Evolutionary conservation across 495 filamentous ascomycete genomes (phyloP).

Genomic region (Chlorociboria aeruginascens): DNA sequence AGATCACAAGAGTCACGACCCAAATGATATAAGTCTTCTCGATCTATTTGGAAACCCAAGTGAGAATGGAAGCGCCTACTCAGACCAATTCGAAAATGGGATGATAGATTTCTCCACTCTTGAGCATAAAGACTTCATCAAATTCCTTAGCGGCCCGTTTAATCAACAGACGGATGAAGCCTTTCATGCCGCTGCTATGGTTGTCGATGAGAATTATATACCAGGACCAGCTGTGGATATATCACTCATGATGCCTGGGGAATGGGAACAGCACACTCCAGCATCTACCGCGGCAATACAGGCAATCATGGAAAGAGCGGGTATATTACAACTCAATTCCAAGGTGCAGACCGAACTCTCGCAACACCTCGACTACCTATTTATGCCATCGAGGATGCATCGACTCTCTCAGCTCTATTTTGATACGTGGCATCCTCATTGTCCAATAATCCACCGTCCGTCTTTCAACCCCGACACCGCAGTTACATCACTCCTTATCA

Average conservation of each 20-base stretch:
- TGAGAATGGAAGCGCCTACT: slow-evolving; percentile 10
- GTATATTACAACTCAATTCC: slow-evolving; percentile 26
- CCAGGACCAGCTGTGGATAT: background rate
- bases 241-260: background rate
- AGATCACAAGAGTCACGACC: slow-evolving; percentile 5
- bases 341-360: slow-evolving; percentile 32
- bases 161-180: slow-evolving; percentile 3
- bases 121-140: slow-evolving; percentile 8
- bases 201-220: background rate
- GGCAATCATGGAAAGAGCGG: slow-evolving; percentile 18
- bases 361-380: slow-evolving; percentile 25
- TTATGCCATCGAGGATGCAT: slow-evolving; percentile 31
- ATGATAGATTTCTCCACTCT: slow-evolving; percentile 10
- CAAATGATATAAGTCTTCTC: background rate
- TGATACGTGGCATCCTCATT: slow-evolving; percentile 35
- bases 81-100: slow-evolving; percentile 7
- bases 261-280: slow-evolving; percentile 15
- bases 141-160: slow-evolving; percentile 8
- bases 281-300: slow-evolving; percentile 14
- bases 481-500: slow-evolving; percentile 27
- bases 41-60: slow-evolving; percentile 3
- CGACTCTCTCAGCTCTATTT: slow-evolving; percentile 32
- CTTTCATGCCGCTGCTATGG: background rate
- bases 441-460: slow-evolving; percentile 28
- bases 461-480: slow-evolving; percentile 29